These are phyloP conservation scores for Salix brachista DNA, from an alignment of 345 rosid genomes.

Conservation along the genomic window DNA sequence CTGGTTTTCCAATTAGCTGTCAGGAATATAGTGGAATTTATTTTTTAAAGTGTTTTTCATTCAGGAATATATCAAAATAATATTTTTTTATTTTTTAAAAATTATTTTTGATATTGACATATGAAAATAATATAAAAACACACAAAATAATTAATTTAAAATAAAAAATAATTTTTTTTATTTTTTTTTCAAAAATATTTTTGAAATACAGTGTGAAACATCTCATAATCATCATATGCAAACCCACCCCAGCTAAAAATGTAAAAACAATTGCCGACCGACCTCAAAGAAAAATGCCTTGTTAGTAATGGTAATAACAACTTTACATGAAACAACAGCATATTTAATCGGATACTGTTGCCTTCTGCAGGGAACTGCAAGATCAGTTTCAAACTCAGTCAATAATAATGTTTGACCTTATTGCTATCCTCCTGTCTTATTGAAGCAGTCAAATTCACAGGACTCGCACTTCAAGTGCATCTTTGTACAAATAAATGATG, in stretches of 20 bases:
- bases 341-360: not conserved
- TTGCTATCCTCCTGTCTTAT: constrained; percentile 3
- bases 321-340: not conserved
- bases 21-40: no score
- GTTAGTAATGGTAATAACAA: not conserved
- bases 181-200: no score
- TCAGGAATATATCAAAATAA: no score
- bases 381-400: constrained; percentile 5
- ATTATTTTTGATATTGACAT: no score
- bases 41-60: no score
- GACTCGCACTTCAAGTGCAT: constrained; percentile 3
- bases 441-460: not conserved
- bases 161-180: no score
- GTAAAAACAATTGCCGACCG: not conserved
- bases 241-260: not conserved
- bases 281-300: not conserved
- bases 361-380: not conserved
- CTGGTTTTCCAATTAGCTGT: not conserved
- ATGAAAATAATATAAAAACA: no score
- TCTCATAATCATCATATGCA: no score
- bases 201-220: rapidly evolving
- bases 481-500: constrained; percentile 19
- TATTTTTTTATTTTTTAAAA: no score
- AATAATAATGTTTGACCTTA: constrained; percentile 15
- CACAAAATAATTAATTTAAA: no score